Evolutionary conservation across 495 filamentous ascomycete genomes (phyloP).

Genomic region (Choiromyces venosus): DNA sequence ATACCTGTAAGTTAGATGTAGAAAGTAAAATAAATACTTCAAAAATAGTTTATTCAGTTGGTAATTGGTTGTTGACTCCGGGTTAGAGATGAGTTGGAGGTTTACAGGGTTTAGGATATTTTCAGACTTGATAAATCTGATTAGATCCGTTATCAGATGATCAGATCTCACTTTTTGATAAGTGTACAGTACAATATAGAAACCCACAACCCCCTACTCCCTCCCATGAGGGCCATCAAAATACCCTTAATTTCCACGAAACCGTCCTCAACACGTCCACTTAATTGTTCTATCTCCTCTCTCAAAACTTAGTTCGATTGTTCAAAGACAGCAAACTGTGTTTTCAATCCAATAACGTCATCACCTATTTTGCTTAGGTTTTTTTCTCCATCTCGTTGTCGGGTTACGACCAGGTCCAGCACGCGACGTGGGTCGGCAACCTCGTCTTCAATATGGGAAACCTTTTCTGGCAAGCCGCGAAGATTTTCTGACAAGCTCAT

Average conservation of each 20-base stretch:
- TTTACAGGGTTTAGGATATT: no score
- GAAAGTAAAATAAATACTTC: no score
- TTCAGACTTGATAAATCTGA: no score
- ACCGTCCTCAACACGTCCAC: conserved; percentile 19
- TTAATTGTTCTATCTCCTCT: conserved; percentile 26
- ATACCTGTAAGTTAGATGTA: no score
- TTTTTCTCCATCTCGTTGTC: conserved; percentile 16
- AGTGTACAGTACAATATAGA: no score
- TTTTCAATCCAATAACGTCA: conserved; percentile 10
- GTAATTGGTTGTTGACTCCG: no score
- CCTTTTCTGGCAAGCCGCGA: conserved; percentile 29
- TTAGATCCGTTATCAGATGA: no score
- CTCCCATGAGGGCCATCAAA: conserved; percentile 22
- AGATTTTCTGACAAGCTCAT: conserved; percentile 34
- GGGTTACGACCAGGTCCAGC: conserved; percentile 20
- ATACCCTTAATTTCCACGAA: conserved; percentile 31
- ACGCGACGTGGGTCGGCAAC: conserved; percentile 25
- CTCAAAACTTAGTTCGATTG: conserved; percentile 24
- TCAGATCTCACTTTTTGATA: no score
- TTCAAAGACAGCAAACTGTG: conserved; percentile 11
- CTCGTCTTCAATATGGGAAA: conserved; percentile 22
- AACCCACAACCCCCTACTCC: conserved; percentile 19
- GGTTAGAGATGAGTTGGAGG: no score
- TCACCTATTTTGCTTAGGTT: conserved; percentile 23
- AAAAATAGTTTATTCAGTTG: no score